Conservation (phyloP, 1,139 yeast genomes). For the Diutina pseudorugosa region DNA sequence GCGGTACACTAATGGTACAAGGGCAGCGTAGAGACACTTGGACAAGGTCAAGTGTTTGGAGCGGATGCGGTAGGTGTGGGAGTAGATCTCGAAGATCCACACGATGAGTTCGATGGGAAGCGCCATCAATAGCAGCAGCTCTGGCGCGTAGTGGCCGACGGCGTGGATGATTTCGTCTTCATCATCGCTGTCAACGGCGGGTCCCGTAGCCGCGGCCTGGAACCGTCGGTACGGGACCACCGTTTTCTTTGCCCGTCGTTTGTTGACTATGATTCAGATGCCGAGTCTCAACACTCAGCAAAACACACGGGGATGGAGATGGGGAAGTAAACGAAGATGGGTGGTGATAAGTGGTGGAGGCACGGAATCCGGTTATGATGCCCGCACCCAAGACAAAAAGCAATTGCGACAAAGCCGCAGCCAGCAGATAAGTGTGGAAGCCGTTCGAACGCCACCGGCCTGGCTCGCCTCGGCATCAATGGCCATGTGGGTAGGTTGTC, state of each 20-base stretch:
- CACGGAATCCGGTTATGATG: not conserved
- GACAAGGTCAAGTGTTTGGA: slow-evolving; percentile 49
- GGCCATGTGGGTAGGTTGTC: too few species aligned
- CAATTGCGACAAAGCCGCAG: not conserved
- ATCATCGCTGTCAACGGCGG: slow-evolving; percentile 18
- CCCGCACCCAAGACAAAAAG: not conserved
- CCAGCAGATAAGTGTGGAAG: not conserved
- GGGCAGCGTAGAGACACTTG: slow-evolving; percentile 45
- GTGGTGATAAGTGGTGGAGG: not conserved
- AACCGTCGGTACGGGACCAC: slow-evolving; percentile 69
- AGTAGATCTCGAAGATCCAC: slow-evolving; percentile 33
- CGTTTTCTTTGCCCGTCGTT: slow-evolving; percentile 71
- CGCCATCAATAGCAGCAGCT: not conserved
- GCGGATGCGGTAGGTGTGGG: slow-evolving; percentile 21
- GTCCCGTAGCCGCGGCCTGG: slow-evolving; percentile 48
- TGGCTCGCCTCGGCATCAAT: too few species aligned
- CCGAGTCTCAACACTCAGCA: not conserved
- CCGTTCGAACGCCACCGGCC: not conserved
- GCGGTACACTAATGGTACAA: slow-evolving; percentile 51
- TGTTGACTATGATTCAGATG: slow-evolving; percentile 51
- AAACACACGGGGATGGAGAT: not conserved
- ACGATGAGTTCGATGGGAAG: slow-evolving; percentile 54
- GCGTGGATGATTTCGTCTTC: slow-evolving; percentile 19
- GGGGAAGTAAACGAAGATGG: not conserved
- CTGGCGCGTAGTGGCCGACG: not conserved